A percentile compares a stretch with the other conserved stretches of the same genome.
phyloP scores from a whole-genome alignment of 2,329 filamentous ascomycete species.

The Ophiostoma ips region DNA sequence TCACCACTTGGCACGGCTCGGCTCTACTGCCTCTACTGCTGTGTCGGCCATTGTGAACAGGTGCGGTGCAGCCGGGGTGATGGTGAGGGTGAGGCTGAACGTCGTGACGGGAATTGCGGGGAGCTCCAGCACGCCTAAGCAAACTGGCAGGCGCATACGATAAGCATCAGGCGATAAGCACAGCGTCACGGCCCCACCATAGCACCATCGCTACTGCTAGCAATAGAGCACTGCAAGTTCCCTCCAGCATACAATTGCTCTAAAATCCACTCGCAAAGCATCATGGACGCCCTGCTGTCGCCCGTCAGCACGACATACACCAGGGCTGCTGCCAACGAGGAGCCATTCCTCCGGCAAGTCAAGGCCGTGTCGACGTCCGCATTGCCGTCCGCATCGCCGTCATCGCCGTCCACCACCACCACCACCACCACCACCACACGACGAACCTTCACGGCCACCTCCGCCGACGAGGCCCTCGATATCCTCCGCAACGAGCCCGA shows the following conservation, averaged over 20 bases:
- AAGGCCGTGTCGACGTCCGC: conserved; percentile 10
- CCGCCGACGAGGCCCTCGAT: conserved; percentile 41
- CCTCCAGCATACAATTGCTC: too few species aligned
- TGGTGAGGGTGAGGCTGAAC: not conserved
- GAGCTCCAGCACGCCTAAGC: not conserved
- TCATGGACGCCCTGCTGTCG: conserved; percentile 43
- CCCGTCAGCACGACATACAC: conserved; percentile 40
- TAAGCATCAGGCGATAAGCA: conserved; percentile 8
- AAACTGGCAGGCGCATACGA: not conserved
- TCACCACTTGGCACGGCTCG: conserved; percentile 7
- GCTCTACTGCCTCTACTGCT: conserved; percentile 1
- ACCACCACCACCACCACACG: not conserved
- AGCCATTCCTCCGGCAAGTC: conserved; percentile 26
- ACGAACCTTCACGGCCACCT: conserved; percentile 13
- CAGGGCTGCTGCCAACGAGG: conserved; percentile 24
- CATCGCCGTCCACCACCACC: not conserved
- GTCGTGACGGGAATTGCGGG: not conserved
- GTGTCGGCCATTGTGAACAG: conserved; percentile 6
- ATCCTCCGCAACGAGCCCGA: conserved; percentile 48
- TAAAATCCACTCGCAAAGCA: not conserved
- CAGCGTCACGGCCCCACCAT: conserved; percentile 1
- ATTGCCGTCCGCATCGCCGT: not conserved
- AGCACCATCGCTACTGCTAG: conserved; percentile 1
- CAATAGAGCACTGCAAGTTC: not conserved
- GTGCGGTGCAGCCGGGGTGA: not conserved